Evolutionary conservation across 441 rosid genomes (phyloP).

Genomic region (Eruca vesicaria): DNA sequence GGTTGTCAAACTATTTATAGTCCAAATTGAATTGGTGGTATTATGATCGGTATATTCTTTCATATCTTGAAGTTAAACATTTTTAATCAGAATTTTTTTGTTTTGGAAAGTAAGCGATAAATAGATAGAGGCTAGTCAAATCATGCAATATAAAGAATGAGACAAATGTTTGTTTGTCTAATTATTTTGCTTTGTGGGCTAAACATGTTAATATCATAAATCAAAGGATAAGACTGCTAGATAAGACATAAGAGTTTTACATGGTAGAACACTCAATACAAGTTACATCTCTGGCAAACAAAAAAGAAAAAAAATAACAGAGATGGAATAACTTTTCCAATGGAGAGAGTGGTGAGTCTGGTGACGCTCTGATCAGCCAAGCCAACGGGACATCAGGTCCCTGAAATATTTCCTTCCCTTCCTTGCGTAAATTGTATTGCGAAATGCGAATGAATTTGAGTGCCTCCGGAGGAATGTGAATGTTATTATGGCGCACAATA

Average conservation of each 20-base stretch:
- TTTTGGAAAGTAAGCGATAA: neutral
- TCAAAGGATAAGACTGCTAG: too few species aligned
- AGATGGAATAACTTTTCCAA: neutral
- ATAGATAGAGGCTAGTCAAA: neutral
- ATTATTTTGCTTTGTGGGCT: neutral
- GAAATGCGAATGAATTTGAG: too few species aligned
- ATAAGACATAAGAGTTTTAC: too few species aligned
- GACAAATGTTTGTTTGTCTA: neutral
- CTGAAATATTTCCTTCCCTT: neutral
- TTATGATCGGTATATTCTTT: slow-evolving; percentile 1
- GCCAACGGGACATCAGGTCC: too few species aligned
- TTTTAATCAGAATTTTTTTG: neutral
- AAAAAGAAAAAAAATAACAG: neutral
- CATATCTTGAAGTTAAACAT: slow-evolving; percentile 1
- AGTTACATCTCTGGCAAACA: neutral
- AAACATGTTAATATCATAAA: neutral
- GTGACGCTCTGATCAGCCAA: neutral
- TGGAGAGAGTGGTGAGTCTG: neutral
- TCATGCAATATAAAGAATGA: slow-evolving; percentile 15
- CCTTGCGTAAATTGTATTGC: neutral
- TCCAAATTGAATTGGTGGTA: neutral
- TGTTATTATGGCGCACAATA: neutral
- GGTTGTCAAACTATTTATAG: slow-evolving; percentile 15
- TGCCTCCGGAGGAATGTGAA: neutral
- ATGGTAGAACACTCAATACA: neutral